Conservation (phyloP, 768 basidiomycete genomes). For the Gloeostereum incarnatum region DNA sequence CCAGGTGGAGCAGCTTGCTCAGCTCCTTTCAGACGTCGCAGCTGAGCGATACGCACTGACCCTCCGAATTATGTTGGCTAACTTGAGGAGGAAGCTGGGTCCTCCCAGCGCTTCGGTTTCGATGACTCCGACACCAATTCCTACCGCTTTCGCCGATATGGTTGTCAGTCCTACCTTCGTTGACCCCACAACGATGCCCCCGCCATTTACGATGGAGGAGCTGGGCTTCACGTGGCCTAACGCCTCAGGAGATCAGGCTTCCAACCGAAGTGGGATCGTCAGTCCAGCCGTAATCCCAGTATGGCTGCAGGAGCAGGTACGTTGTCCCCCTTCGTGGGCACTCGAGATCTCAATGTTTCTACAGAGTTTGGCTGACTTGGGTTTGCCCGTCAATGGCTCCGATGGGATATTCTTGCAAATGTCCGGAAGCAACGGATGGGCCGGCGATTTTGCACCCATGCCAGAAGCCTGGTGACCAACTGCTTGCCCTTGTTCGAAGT, state of each 20-base stretch:
- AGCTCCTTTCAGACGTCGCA: conserved; percentile 85
- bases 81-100: conserved; percentile 82
- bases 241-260: background rate
- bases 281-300: conserved; percentile 77
- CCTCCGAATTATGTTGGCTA: conserved; percentile 88
- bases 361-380: conserved; percentile 82
- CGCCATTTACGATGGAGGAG: conserved; percentile 79
- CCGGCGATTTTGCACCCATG: conserved; percentile 63
- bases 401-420: conserved; percentile 85
- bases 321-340: conserved; percentile 11
- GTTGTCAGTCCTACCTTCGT: conserved; percentile 47
- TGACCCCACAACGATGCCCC: conserved; percentile 39
- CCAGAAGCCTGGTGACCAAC: conserved; percentile 73
- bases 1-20: conserved; percentile 88
- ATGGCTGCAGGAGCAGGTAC: conserved; percentile 87
- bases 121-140: conserved; percentile 40
- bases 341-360: conserved; percentile 5
- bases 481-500: conserved; percentile 3
- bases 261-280: conserved; percentile 48
- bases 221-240: conserved; percentile 70
- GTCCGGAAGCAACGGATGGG: conserved; percentile 61
- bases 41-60: conserved; percentile 92
- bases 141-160: conserved; percentile 48
- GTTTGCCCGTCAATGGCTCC: conserved; percentile 84
- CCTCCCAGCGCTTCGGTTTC: conserved; percentile 39